Percentiles rank a stretch among this genome's conserved stretches.
phyloP scores from a whole-genome alignment of 2,329 filamentous ascomycete species.

The Eurotiales sp. region DNA sequence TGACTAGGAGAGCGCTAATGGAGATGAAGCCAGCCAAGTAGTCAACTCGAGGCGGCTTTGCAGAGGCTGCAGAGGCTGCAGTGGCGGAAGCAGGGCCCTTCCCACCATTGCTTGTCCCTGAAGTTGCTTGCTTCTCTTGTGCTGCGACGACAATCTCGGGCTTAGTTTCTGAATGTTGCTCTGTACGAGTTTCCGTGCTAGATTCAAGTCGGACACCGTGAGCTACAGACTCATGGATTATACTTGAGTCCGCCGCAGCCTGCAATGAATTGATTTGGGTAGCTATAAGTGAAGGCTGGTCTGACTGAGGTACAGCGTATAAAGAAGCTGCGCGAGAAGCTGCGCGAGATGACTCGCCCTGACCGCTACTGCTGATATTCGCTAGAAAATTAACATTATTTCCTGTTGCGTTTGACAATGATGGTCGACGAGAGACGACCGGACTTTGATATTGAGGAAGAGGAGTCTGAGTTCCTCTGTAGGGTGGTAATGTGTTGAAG shows the following conservation, averaged over 20 bases:
- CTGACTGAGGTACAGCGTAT: not conserved
- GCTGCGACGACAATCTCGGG: not conserved
- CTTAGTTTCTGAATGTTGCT: not conserved
- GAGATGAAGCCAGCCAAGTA: conserved; percentile 47
- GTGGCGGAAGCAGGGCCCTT: not conserved
- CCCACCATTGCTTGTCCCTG: not conserved
- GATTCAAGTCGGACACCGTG: not conserved
- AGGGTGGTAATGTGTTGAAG: conserved; percentile 11
- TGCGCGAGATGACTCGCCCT: conserved; percentile 9
- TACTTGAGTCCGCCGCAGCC: not conserved
- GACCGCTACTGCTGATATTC: not conserved
- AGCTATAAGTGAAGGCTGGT: not conserved
- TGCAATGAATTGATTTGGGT: not conserved
- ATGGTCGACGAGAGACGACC: conserved; percentile 11
- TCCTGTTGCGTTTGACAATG: conserved; percentile 9
- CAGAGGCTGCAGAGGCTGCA: not conserved
- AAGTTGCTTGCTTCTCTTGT: not conserved
- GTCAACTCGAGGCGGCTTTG: conserved; percentile 34
- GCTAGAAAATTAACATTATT: not conserved
- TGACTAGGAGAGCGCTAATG: conserved; percentile 43
- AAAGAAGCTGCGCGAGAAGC: conserved; percentile 10
- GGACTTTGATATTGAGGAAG: conserved; percentile 16
- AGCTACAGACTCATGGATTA: not conserved
- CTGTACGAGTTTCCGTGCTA: not conserved
- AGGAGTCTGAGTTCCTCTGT: conserved; percentile 12